A percentile compares a stretch with the other conserved stretches of the same genome.
These are phyloP conservation scores for Mortierella polycephala DNA, from an alignment of 371 early-diverging fungal species.

Conservation along the genomic window DNA sequence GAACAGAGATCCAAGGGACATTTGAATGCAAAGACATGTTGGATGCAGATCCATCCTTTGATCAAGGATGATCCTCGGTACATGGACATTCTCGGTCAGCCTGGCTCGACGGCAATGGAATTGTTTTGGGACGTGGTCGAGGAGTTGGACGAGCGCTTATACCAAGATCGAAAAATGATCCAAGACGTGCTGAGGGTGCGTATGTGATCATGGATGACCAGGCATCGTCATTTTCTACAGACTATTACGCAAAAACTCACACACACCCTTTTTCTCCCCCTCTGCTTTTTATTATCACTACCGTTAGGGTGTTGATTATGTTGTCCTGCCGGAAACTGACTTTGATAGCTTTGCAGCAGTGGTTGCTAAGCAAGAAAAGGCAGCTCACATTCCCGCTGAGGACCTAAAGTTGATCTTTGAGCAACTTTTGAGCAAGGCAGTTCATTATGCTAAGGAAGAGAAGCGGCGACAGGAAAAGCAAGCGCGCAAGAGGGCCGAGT, in stretches of 20 bases:
- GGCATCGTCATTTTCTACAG: background rate
- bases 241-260: background rate
- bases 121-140: slow-evolving; percentile 92
- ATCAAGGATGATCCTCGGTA: slow-evolving; percentile 81
- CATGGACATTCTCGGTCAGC: slow-evolving; percentile 78
- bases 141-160: slow-evolving; percentile 79
- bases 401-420: slow-evolving; percentile 62
- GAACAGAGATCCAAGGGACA: slow-evolving; percentile 64
- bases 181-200: slow-evolving; percentile 65
- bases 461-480: slow-evolving; percentile 76
- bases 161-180: slow-evolving; percentile 76
- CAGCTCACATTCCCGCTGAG: slow-evolving; percentile 34
- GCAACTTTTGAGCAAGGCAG: slow-evolving; percentile 72
- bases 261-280: background rate
- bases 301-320: slow-evolving; percentile 59
- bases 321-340: slow-evolving; percentile 62
- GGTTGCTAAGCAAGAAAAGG: slow-evolving; percentile 52
- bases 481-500: slow-evolving; percentile 77
- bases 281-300: background rate
- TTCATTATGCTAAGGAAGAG: slow-evolving; percentile 75
- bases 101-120: slow-evolving; percentile 89
- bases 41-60: slow-evolving; percentile 86
- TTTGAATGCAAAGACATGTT: slow-evolving; percentile 77
- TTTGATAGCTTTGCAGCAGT: slow-evolving; percentile 60
- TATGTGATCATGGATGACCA: background rate